phyloP scores from a whole-genome alignment of 176 grass and related monocot species.

The Typha latifolia region DNA sequence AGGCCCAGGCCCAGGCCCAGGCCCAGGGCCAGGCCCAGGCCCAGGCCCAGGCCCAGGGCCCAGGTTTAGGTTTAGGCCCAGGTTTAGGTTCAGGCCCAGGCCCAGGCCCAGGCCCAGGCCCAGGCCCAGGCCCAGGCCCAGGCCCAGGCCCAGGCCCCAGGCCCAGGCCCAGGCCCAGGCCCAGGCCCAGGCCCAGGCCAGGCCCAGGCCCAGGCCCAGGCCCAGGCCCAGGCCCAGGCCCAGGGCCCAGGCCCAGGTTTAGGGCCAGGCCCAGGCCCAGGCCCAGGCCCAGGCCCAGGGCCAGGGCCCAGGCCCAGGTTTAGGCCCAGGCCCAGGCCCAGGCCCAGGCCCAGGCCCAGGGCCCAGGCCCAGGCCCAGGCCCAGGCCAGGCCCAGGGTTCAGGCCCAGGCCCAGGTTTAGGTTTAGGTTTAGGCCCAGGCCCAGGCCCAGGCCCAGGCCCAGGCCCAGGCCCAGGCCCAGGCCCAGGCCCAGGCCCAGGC shows the following conservation, averaged over 20 bases:
- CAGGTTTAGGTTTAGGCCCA: not conserved
- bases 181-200: no score
- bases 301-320: not conserved
- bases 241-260: not conserved
- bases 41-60: not conserved
- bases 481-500: not conserved
- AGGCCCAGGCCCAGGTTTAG: not conserved
- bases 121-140: not conserved
- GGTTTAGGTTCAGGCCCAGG: no score
- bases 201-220: not conserved
- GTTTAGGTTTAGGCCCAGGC: not conserved
- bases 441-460: not conserved
- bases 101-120: constrained; percentile 1
- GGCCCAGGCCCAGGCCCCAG: not conserved
- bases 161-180: not conserved
- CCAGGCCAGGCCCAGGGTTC: not conserved
- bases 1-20: not conserved
- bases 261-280: not conserved
- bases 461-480: constrained; percentile 1
- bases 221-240: not conserved
- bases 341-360: constrained; percentile 1
- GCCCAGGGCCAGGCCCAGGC: not conserved
- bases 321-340: not conserved
- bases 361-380: not conserved
- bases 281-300: not conserved